phyloP scores from a whole-genome alignment of 1,284 basidiomycete genomes.

The Neonothopanus nambi region DNA sequence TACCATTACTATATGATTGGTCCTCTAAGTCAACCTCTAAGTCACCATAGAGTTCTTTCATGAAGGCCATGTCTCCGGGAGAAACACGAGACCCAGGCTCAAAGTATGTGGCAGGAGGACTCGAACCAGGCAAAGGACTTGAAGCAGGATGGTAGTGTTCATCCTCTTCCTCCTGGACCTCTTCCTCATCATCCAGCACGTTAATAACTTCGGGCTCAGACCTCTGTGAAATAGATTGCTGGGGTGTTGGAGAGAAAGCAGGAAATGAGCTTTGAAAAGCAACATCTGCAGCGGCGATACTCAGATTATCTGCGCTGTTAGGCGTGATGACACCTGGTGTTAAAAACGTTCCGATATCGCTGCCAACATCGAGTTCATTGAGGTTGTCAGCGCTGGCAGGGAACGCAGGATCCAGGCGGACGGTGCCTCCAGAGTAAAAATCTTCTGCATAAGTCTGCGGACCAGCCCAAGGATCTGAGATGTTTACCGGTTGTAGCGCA shows the following conservation, averaged over 20 bases:
- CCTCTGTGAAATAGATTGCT: background rate
- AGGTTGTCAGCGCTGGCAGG: slow-evolving; percentile 25
- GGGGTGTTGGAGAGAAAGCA: background rate
- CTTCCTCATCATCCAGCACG: background rate
- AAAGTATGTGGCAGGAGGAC: background rate
- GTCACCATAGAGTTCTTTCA: background rate
- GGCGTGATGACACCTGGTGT: slow-evolving; percentile 18
- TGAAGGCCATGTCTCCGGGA: background rate
- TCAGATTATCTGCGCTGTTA: slow-evolving; percentile 1
- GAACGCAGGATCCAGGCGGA: slow-evolving; percentile 16
- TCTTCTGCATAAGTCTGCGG: slow-evolving; percentile 54
- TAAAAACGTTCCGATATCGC: slow-evolving; percentile 18
- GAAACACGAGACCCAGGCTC: background rate
- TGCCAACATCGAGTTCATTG: slow-evolving; percentile 18
- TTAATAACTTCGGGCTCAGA: background rate
- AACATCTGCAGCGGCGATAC: slow-evolving; percentile 1
- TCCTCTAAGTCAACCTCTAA: no score
- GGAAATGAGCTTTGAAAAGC: background rate
- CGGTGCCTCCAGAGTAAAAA: slow-evolving; percentile 43
- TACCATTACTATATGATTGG: background rate
- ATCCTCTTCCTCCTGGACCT: background rate
- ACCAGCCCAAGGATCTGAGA: slow-evolving; percentile 52
- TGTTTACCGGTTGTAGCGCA: slow-evolving; percentile 27
- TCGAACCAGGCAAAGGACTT: slow-evolving; percentile 1
- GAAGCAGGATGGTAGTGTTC: background rate